Base-by-base conservation (phyloP, 495 filamentous ascomycete species). In the Neurospora terricola region DNA sequence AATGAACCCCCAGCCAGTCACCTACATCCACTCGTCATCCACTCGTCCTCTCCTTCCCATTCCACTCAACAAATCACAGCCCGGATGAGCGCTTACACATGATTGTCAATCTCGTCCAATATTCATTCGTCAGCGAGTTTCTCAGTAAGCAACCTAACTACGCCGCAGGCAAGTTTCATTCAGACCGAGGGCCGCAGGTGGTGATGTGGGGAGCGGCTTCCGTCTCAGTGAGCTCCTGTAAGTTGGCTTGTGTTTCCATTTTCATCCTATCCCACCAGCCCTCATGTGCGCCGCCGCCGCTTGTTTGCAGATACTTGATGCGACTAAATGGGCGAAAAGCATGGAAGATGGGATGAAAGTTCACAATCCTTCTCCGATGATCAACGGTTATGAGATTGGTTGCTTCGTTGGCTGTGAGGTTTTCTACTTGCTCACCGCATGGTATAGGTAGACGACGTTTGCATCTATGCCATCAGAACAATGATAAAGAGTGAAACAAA, bases 241-340 rank as follows among this genome's bases (percentile, higher is more conserved):
- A 71, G 74, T 76, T 76, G 62, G 71, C 70, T n/a, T 21, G 71
- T 11, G 16, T 36, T 27, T 69, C 12, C 18, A 70, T 6, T 14
- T 27, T 69, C 18, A 38, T 40, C 68, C 42, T 30, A 27, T 71
- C n/a, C 34, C 34, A 34, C 34, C 34, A 34, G 34, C 38, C 70
- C 59, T 42, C 30, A 40, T 54, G 71, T 75, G 39, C 59, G 16
- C 59, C 16, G 40, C 43, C 45, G n/a, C 14, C 48, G 23, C 18
- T 36, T 36, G 21, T 38, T 7, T 30, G 12, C 1, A 8, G 54
- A 2, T 30, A 8, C 12, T 14, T 59, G 11, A 59, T 59, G 10
- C 1, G 23, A 14, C 5, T 6, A 27, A 45, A 45, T 21, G 43
- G 7, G 6, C 16, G 14, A 12, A 62, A 34, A 27, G 34, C 30